Base-by-base conservation (phyloP, 306 rosid genomes). In the Acacia confusa region DNA sequence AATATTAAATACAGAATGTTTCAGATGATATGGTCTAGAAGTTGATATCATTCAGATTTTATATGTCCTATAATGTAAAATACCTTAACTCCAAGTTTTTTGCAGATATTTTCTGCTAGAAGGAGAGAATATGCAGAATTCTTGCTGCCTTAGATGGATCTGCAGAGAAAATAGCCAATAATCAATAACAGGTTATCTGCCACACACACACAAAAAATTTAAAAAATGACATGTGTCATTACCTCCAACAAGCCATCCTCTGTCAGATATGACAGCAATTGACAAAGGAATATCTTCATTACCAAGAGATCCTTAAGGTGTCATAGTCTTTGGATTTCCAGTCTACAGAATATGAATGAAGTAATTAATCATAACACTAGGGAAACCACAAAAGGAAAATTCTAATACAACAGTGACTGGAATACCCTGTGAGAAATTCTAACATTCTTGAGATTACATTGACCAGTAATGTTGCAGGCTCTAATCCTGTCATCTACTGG, bases 171-270 rank as follows among this genome's bases (percentile, higher is more conserved):
- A 65, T 66, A 80, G 83, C 86, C 79, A 90, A 75, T 70, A 80
- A 78, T 85, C 79, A 90, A 70, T 72, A 38, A 36, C 76, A 75
- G 50, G 83, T 77, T 40, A 83, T 75, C 77, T 60, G 72, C 44
- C 64, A 72, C 74, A 84, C 73, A 84, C n/a, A n/a, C n/a, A n/a
- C n/a, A n/a, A n/a, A n/a, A n/a, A n/a, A n/a, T n/a, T n/a, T n/a
- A 80, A 76, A 80, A 66, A 24, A 5, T 34, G 52, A 60, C 78
- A 67, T 12, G 76, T 40, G 68, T 69, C 47, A 67, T 81, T 84
- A 95, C 99, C 99, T 88, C 94, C 92, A 72, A 86, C 91, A 82
- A 90, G 98, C 97, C 94, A 95, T 61, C 87, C 97, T 86, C 97
- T 88, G 84, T 92, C 99, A 19, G 97, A 85, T 87, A 91, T 88